Conservation (phyloP, 2,329 filamentous ascomycete genomes). For the Didymella pomorum region DNA sequence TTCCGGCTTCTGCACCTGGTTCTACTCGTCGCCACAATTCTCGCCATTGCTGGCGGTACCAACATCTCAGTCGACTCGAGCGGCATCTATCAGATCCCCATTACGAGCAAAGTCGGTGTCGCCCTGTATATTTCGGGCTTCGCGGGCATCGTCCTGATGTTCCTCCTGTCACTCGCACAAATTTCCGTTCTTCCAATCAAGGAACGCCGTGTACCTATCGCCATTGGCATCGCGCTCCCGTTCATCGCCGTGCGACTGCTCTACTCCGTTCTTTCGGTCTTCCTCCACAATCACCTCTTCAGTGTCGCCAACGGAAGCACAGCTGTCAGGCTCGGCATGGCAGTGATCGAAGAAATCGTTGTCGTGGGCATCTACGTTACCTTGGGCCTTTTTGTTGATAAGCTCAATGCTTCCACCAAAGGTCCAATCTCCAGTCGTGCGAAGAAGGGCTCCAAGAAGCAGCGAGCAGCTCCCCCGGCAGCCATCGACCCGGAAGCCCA, state of each 20-base stretch:
- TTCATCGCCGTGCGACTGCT: constrained; percentile 31
- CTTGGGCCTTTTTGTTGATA: constrained; percentile 26
- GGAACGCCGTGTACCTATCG: constrained; percentile 26
- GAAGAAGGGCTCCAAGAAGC: background rate
- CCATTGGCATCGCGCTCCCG: constrained; percentile 28
- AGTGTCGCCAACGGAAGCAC: constrained; percentile 26
- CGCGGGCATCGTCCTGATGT: constrained; percentile 20
- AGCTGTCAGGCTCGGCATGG: constrained; percentile 24
- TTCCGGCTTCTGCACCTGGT: constrained; percentile 45
- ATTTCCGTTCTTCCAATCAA: constrained; percentile 14
- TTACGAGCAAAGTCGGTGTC: constrained; percentile 26
- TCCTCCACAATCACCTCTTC: constrained; percentile 28
- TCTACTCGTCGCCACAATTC: constrained; percentile 45
- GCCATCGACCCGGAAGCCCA: constrained; percentile 1
- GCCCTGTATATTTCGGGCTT: constrained; percentile 30
- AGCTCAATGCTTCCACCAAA: constrained; percentile 1
- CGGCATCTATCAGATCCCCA: constrained; percentile 26
- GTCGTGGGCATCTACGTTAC: constrained; percentile 29
- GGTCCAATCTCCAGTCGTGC: constrained; percentile 4
- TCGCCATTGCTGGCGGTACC: constrained; percentile 43
- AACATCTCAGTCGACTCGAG: constrained; percentile 21
- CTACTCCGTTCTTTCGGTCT: constrained; percentile 27
- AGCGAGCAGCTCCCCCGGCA: background rate
- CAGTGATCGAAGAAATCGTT: constrained; percentile 32
- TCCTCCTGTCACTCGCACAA: constrained; percentile 12